Percentiles rank a stretch among this genome's conserved stretches.
Conservation (phyloP, 768 basidiomycete species). For the Rossbeevera mucosa region DNA sequence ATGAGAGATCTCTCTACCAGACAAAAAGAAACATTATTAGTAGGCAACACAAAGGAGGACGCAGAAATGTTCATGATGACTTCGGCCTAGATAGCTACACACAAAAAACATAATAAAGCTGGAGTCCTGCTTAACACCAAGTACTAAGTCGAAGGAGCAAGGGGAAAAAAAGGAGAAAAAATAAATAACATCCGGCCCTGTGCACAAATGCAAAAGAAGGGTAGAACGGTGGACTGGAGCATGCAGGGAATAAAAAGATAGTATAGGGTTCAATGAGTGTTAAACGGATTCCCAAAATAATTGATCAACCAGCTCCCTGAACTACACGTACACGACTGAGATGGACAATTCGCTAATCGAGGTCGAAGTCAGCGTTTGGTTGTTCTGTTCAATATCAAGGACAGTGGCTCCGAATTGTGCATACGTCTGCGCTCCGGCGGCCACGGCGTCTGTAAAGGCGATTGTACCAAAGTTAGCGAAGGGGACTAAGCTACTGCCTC, state of each 20-base stretch:
- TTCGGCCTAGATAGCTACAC: neutral
- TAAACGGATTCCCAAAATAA: neutral
- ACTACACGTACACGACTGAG: neutral
- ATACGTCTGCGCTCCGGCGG: neutral
- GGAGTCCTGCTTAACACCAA: too few species aligned
- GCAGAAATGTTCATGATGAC: neutral
- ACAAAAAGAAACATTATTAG: neutral
- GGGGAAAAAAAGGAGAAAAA: too few species aligned
- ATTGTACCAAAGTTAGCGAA: conserved; percentile 9
- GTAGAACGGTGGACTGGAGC: too few species aligned
- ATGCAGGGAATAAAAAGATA: neutral
- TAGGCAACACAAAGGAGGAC: neutral
- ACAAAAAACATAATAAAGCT: neutral
- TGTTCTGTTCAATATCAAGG: conserved; percentile 2
- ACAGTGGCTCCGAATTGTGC: neutral
- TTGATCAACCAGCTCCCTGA: neutral
- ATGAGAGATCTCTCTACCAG: neutral
- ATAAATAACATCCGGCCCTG: too few species aligned
- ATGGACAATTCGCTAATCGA: neutral
- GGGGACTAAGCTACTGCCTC: neutral
- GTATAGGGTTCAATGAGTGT: neutral
- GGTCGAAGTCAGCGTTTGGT: conserved; percentile 1
- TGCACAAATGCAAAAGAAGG: neutral
- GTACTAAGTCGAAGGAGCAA: too few species aligned
- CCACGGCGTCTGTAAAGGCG: neutral